These are phyloP conservation scores for Phalaenopsis hybrid DNA, from an alignment of 116 monocot species.

Conservation along the genomic window DNA sequence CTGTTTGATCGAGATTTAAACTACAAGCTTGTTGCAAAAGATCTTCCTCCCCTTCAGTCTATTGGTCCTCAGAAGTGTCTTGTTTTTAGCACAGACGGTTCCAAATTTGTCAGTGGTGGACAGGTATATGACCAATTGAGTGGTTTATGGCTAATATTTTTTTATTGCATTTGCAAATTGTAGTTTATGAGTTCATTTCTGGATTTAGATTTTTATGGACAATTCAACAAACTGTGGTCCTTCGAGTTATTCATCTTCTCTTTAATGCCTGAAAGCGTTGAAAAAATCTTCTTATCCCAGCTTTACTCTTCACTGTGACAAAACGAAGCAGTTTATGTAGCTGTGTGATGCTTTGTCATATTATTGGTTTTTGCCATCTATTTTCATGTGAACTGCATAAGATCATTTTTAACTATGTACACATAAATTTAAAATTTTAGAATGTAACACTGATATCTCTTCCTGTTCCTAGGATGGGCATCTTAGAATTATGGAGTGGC, in stretches of 20 bases:
- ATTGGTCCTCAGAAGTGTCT: conserved; percentile 71
- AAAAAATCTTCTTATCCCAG: neutral
- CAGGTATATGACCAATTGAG: conserved; percentile 37
- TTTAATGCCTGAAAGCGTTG: neutral
- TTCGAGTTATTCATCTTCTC: neutral
- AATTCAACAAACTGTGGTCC: neutral
- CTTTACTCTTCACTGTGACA: neutral
- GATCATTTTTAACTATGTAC: neutral
- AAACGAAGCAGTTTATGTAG: neutral
- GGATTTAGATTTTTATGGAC: neutral
- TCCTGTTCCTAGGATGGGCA: conserved; percentile 61
- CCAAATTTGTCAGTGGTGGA: conserved; percentile 69
- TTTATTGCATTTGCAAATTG: neutral
- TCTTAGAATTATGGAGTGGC: conserved; percentile 88
- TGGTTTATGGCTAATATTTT: neutral
- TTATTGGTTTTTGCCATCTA: neutral
- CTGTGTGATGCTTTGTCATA: neutral
- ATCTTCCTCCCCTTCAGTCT: conserved; percentile 43
- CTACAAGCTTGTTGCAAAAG: conserved; percentile 36
- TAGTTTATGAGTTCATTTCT: conserved; percentile 3
- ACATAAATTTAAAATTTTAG: neutral
- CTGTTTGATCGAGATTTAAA: conserved; percentile 41
- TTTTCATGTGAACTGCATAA: neutral
- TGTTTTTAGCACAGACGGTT: conserved; percentile 83
- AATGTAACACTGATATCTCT: conserved; percentile 1